Conservation (phyloP, 495 filamentous ascomycete species). For the Lasiosphaeria ovina region DNA sequence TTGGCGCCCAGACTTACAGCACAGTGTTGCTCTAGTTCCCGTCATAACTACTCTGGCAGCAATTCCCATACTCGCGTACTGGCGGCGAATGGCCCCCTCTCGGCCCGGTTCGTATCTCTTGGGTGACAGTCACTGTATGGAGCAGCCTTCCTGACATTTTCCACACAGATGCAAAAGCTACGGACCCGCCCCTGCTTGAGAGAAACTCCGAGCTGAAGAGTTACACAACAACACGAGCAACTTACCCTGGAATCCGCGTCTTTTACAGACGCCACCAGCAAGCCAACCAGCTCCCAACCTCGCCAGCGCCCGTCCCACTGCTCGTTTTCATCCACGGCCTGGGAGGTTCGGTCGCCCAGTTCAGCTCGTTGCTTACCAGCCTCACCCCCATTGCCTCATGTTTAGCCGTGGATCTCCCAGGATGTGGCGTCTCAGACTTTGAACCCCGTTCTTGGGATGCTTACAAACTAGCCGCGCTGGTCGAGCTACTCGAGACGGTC, state of each 20-base stretch:
- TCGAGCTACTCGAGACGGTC: slow-evolving; percentile 66
- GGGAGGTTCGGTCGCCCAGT: slow-evolving; percentile 86
- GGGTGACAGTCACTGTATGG: background rate
- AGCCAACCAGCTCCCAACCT: slow-evolving; percentile 68
- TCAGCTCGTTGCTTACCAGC: slow-evolving; percentile 76
- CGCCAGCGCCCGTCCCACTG: slow-evolving; percentile 72
- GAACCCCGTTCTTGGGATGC: slow-evolving; percentile 69
- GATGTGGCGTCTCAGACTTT: slow-evolving; percentile 78
- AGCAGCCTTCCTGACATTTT: slow-evolving; percentile 4
- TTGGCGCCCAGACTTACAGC: background rate
- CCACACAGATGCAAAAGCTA: slow-evolving; percentile 35
- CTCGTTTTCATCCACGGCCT: slow-evolving; percentile 91
- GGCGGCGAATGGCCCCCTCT: slow-evolving; percentile 11
- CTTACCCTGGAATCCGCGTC: slow-evolving; percentile 75
- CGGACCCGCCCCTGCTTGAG: slow-evolving; percentile 73
- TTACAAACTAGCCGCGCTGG: slow-evolving; percentile 73
- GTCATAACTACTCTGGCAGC: background rate
- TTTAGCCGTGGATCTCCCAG: slow-evolving; percentile 85
- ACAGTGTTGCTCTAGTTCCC: background rate
- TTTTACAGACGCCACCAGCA: slow-evolving; percentile 83
- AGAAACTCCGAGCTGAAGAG: slow-evolving; percentile 70
- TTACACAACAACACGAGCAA: slow-evolving; percentile 66
- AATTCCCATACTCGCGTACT: background rate
- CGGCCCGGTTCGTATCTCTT: slow-evolving; percentile 5
- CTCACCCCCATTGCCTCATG: slow-evolving; percentile 84